Evolutionary conservation across 169 alveolate genomes (phyloP).

Genomic region (Condylostoma magnum): DNA sequence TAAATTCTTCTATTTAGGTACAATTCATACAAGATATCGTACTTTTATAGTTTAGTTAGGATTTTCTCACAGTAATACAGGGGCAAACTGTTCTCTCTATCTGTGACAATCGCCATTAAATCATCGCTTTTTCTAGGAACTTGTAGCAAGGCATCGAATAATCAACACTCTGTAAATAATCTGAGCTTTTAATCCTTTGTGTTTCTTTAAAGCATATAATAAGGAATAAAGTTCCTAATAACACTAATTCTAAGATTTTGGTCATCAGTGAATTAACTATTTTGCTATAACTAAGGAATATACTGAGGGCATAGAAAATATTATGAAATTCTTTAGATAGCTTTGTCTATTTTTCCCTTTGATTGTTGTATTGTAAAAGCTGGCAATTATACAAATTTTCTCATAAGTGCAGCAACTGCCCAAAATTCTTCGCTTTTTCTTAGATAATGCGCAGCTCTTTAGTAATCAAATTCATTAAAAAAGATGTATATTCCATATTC

Average conservation of each 20-base stretch:
- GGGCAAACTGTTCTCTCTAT: constrained; percentile 2
- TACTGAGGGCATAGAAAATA: not conserved
- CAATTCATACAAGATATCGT: not conserved
- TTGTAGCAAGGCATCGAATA: not conserved
- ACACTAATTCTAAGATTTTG: not conserved
- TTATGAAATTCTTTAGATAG: not conserved
- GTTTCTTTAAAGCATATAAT: not conserved
- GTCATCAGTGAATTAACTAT: not conserved
- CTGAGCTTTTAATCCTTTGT: not conserved
- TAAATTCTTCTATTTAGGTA: not conserved
- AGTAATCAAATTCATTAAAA: constrained; percentile 19
- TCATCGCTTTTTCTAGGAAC: not conserved
- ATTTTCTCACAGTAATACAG: not conserved
- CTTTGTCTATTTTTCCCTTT: not conserved
- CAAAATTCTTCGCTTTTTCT: constrained; percentile 30
- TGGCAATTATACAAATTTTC: constrained; percentile 15
- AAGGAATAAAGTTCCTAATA: constrained; percentile 8
- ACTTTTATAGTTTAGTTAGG: not conserved
- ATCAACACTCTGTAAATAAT: constrained; percentile 18
- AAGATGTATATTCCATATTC: constrained; percentile 16
- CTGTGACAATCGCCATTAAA: constrained; percentile 12
- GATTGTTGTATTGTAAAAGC: not conserved
- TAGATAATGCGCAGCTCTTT: constrained; percentile 26
- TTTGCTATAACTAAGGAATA: not conserved
- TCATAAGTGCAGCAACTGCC: constrained; percentile 2